Conservation (phyloP, 176 grass and related monocot species). For the Paspalum notatum region DNA sequence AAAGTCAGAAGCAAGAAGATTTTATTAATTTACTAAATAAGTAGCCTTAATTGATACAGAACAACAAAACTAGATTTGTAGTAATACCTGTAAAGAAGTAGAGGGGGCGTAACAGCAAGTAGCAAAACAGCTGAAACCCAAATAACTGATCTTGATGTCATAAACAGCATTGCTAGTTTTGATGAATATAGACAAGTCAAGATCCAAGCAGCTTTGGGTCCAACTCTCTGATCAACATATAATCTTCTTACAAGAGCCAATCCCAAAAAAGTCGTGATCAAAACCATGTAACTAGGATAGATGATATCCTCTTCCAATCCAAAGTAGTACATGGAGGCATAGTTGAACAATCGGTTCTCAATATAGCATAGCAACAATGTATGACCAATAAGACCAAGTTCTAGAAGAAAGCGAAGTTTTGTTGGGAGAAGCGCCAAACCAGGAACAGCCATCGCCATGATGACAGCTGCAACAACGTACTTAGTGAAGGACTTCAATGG, state of each 20-base stretch:
- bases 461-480: slow-evolving; percentile 76
- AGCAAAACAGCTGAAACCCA: slow-evolving; percentile 93
- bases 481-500: slow-evolving; percentile 92
- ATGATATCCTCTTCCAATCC: slow-evolving; percentile 91
- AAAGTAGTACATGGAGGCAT: slow-evolving; percentile 91
- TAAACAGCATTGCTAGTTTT: slow-evolving; percentile 94
- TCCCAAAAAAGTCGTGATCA: slow-evolving; percentile 82
- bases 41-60: slow-evolving; percentile 2
- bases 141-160: slow-evolving; percentile 86
- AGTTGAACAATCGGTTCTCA: slow-evolving; percentile 92
- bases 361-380: slow-evolving; percentile 87
- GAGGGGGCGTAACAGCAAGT: slow-evolving; percentile 80
- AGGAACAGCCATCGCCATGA: slow-evolving; percentile 88
- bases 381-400: slow-evolving; percentile 89
- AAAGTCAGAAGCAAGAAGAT: slow-evolving; percentile 20
- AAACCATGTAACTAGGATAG: slow-evolving; percentile 96
- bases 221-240: slow-evolving; percentile 74
- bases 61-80: slow-evolving; percentile 10
- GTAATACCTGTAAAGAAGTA: slow-evolving; percentile 96
- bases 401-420: slow-evolving; percentile 76
- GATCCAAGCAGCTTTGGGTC: slow-evolving; percentile 87
- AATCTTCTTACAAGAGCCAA: slow-evolving; percentile 86
- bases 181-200: slow-evolving; percentile 91
- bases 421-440: slow-evolving; percentile 83
- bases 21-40: slow-evolving; percentile 16